Evolutionary conservation across 1,284 basidiomycete genomes (phyloP), one percentile per base, ranked within the genome.

Genomic region (Malassezia equina): DNA sequence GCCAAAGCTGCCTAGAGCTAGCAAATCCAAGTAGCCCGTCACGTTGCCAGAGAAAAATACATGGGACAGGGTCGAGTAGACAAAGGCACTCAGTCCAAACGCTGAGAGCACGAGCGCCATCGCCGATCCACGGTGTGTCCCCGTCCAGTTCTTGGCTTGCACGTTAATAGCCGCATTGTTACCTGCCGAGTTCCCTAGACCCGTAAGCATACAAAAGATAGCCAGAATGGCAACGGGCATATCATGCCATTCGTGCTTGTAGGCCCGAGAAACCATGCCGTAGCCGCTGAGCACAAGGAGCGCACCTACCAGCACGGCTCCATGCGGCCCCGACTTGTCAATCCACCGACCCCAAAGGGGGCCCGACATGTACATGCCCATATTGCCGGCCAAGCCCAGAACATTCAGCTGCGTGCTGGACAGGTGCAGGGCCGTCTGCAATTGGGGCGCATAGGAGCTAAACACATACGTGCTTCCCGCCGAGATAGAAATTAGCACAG

Each of bases 11-110:
- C 86, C 86, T 2, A 84, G 66, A 0, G 83, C 80, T 9, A 89
- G 80, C n/a, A 85, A 69, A 0, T 83, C 76, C 3, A 89, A 76
- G 52, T 88, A 83, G 4, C 81, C 80, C 3, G 81, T 82, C 0
- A 84, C 86, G 62, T 86, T 79, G 0, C 84, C 86, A 0, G 84
- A 82, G 60, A 82, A 88, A 25, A 84, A 64, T 0, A 78, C 61
- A 52, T 86, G 82, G 0, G 84, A 82, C 17, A 86, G 70, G 0
- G 81, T 79, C 21, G 84, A 84, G 75, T 88, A 89, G 55, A 84
- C 77, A 75, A 88, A 88, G 0, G 86, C 87, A 7, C 85, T 86
- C 5, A 89, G 79, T 0, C 87, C 87, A 57, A 87, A 88, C n/a
- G 85, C 87, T 0, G 85, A 85, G 15, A 87, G 76, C 19, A 88